These are phyloP conservation scores for Aspergillus ruber DNA, from an alignment of 2,329 filamentous ascomycete species.

Conservation along the genomic window DNA sequence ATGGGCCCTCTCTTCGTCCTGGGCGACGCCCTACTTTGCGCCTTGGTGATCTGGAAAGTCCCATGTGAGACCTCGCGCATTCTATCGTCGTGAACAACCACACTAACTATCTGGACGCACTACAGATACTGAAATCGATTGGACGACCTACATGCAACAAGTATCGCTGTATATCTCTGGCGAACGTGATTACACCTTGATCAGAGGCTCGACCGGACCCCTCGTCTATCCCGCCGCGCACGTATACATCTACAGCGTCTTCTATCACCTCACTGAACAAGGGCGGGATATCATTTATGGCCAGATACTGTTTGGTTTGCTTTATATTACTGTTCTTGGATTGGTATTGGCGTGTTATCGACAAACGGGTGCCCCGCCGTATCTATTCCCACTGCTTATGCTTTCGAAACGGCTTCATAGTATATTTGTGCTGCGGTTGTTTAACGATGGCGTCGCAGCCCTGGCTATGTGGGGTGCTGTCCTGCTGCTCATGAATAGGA, in stretches of 20 bases:
- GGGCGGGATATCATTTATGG: constrained; percentile 71
- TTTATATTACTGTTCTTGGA: constrained; percentile 71
- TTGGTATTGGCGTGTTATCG: constrained; percentile 76
- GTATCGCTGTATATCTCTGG: constrained; percentile 70
- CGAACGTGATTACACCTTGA: constrained; percentile 80
- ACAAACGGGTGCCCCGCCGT: constrained; percentile 57
- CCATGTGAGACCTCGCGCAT: constrained; percentile 57
- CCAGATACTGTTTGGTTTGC: constrained; percentile 72
- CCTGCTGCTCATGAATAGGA: constrained; percentile 64
- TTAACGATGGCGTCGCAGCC: constrained; percentile 90
- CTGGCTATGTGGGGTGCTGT: constrained; percentile 80
- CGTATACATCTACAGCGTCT: constrained; percentile 77
- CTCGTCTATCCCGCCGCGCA: constrained; percentile 92
- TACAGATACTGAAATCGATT: constrained; percentile 94
- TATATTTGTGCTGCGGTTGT: constrained; percentile 84
- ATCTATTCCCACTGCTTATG: constrained; percentile 77
- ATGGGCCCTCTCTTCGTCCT: constrained; percentile 61
- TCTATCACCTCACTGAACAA: constrained; percentile 70
- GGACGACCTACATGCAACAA: constrained; percentile 95
- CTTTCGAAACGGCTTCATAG: constrained; percentile 90
- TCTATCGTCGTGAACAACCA: neutral
- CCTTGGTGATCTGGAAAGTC: constrained; percentile 69
- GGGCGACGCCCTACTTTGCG: constrained; percentile 65
- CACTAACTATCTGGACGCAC: constrained; percentile 5
- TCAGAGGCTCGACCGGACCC: constrained; percentile 83